Base-by-base conservation (phyloP, 768 basidiomycete genomes). In the Phanerochaete carnosa region DNA sequence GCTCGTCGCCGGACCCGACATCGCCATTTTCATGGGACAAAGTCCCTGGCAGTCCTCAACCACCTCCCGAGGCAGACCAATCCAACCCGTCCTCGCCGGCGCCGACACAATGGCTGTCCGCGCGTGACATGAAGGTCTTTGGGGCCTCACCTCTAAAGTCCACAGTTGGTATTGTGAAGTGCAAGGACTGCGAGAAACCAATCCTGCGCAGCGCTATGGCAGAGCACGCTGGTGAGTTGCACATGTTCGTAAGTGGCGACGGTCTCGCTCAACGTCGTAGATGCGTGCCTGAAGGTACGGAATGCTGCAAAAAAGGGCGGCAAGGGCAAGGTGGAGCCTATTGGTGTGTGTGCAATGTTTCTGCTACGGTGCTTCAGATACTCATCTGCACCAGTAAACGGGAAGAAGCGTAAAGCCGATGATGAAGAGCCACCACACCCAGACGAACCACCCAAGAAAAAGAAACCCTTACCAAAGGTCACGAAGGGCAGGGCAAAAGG, bases 111-210 rank as follows among this genome's bases (percentile, higher is more conserved):
- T 93, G 92, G 87, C 86, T 95, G 15, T 84, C 89, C 28, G 92
- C 90, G 8, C 82, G 82, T 50, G 92, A 95, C 68, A 95, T 94
- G 94, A 89, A 88, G 77, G 80, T 90, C 62, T 96, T 90, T 72
- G 93, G 93, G 32, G 79, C 87, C 2, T 79, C 87, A 58, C 92
- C 94, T 6, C 80, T 95, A 16, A 80, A 80, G 47, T 60, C 63
- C 9, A 85, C 86, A 2, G 88, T 90, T 12, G 82, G 81, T 30
- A 72, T 85, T 37, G 84, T 90, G 58, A 85, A 81, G 57, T 98
- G 95, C 75, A 82, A 76, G 49, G 88, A 94, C 43, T 98, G 95
- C 72, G 79, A 76, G 45, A 95, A 94, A 73, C 89, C 91, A 0
- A 76, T 95, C 9, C 77, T 96, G 29, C 83, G 87, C 59, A 92